Evolutionary conservation across 768 basidiomycete genomes (phyloP).

Genomic region (Suillus subluteus): DNA sequence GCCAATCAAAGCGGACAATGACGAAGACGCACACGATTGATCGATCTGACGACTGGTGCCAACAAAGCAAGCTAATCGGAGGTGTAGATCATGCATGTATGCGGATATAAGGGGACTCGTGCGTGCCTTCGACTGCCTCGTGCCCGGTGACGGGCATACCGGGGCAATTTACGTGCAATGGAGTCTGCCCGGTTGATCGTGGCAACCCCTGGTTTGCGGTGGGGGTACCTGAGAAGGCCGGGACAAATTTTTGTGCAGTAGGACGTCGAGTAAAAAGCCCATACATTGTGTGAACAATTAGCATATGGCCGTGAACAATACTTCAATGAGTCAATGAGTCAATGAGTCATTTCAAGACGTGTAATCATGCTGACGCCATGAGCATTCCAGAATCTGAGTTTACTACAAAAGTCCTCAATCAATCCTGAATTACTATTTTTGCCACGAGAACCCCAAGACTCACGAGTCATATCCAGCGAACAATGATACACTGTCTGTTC

Average conservation of each 20-base stretch:
- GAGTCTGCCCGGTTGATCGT: background rate
- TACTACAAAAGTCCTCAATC: background rate
- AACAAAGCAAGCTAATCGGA: constrained; percentile 2
- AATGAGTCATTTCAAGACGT: background rate
- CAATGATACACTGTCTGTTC: background rate
- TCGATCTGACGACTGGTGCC: background rate
- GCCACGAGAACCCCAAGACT: background rate
- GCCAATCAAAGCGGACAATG: background rate
- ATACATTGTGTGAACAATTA: background rate
- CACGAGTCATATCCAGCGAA: constrained; percentile 9
- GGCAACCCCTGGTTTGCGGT: background rate
- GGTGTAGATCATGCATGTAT: background rate
- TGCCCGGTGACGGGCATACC: background rate
- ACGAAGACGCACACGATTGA: background rate
- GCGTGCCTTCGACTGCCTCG: constrained; percentile 5
- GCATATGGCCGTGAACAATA: background rate
- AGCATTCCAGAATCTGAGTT: background rate
- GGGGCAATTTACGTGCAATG: background rate
- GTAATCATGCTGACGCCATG: no score
- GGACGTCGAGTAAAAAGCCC: background rate
- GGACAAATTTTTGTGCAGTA: background rate
- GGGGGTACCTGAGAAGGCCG: background rate
- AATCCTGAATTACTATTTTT: background rate
- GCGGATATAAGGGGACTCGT: background rate
- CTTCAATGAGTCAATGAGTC: background rate